These are phyloP conservation scores for Linnemannia exigua DNA, from an alignment of 192 early-diverging fungal species.

Conservation along the genomic window DNA sequence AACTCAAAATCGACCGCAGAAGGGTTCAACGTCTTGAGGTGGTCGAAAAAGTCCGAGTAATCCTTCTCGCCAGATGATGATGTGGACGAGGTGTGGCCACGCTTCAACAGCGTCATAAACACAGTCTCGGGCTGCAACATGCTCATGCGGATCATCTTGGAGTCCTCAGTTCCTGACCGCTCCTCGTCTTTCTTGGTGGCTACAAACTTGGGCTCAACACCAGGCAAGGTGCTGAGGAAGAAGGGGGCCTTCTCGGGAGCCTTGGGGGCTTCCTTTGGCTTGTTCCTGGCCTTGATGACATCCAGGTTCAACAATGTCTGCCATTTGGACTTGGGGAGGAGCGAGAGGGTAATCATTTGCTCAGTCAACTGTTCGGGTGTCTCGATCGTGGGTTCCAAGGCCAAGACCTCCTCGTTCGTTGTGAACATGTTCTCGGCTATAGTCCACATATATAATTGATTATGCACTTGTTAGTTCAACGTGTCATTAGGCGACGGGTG, in stretches of 20 bases:
- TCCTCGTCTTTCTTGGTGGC: constrained; percentile 60
- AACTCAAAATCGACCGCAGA: constrained; percentile 90
- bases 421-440: constrained; percentile 40
- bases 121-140: constrained; percentile 71
- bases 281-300: constrained; percentile 93
- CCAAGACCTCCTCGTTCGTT: constrained; percentile 47
- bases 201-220: constrained; percentile 78
- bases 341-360: constrained; percentile 89
- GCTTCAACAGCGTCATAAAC: constrained; percentile 70
- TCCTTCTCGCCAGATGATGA: constrained; percentile 48
- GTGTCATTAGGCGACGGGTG: not conserved
- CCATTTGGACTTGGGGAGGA: constrained; percentile 88
- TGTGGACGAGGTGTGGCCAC: constrained; percentile 59
- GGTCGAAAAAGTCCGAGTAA: constrained; percentile 75
- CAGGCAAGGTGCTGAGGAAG: constrained; percentile 89
- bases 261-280: constrained; percentile 90
- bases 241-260: constrained; percentile 93
- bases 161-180: constrained; percentile 30
- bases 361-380: constrained; percentile 77
- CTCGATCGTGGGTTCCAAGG: constrained; percentile 49
- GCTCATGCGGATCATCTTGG: constrained; percentile 59
- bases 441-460: not conserved
- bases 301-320: constrained; percentile 93
- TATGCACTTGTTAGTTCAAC: not conserved
- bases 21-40: constrained; percentile 83